Percentiles rank a stretch among this genome's conserved stretches.
phyloP scores from a whole-genome alignment of 805 yeast species.

The Zygotorulaspora chibaensis region DNA sequence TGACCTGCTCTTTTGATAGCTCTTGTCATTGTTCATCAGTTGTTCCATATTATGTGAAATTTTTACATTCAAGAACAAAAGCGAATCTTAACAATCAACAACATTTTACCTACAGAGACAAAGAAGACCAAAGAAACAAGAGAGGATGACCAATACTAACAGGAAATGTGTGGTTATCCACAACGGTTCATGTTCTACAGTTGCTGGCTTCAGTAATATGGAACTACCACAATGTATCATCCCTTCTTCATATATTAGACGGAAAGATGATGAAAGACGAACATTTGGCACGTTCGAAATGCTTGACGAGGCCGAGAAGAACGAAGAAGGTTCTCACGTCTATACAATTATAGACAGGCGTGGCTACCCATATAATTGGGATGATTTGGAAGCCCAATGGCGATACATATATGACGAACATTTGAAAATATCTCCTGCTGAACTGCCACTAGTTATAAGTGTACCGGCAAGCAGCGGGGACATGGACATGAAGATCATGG shows the following conservation, averaged over 20 bases:
- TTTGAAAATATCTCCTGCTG: slow-evolving; percentile 50
- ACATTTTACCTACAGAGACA: neutral
- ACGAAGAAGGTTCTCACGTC: slow-evolving; percentile 9
- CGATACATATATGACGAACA: slow-evolving; percentile 50
- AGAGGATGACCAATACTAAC: slow-evolving; percentile 9
- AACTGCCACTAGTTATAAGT: slow-evolving; percentile 59
- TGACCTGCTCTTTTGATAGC: neutral
- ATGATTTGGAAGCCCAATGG: slow-evolving; percentile 65
- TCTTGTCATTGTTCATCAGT: neutral
- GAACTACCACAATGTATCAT: slow-evolving; percentile 58
- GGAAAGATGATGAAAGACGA: slow-evolving; percentile 15
- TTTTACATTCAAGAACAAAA: neutral
- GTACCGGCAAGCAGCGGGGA: slow-evolving; percentile 26
- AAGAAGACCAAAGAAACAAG: neutral
- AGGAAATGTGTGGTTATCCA: slow-evolving; percentile 65
- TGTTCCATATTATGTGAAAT: neutral
- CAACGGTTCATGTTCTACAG: slow-evolving; percentile 58
- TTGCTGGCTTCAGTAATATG: slow-evolving; percentile 66
- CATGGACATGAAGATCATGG: slow-evolving; percentile 39
- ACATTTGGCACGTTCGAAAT: slow-evolving; percentile 31
- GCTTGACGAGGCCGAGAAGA: slow-evolving; percentile 18
- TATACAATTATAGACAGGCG: slow-evolving; percentile 55
- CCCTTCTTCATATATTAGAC: slow-evolving; percentile 50
- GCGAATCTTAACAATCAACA: neutral
- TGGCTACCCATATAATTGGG: slow-evolving; percentile 70